Conservation (phyloP, 345 rosid genomes). For the Eucalyptus cloeziana region DNA sequence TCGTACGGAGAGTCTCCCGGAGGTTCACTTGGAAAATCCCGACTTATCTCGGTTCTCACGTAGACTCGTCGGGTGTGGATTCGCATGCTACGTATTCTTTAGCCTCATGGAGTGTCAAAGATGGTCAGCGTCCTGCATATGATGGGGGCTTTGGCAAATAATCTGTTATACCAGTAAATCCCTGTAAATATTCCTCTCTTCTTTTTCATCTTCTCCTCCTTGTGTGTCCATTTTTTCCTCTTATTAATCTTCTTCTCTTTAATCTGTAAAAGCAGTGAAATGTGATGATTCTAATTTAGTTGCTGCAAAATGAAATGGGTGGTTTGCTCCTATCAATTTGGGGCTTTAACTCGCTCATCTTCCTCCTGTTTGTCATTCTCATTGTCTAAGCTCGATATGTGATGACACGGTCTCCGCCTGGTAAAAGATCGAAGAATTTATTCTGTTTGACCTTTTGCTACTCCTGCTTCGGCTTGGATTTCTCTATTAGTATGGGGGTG, state of each 20-base stretch:
- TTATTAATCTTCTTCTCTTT: background rate
- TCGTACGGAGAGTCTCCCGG: background rate
- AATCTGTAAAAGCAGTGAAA: slow-evolving; percentile 23
- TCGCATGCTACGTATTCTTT: background rate
- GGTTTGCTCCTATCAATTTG: background rate
- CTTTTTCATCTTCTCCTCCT: background rate
- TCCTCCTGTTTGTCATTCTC: background rate
- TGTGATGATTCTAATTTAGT: background rate
- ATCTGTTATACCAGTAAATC: slow-evolving; percentile 36
- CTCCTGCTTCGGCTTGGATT: background rate
- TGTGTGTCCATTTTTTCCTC: slow-evolving; percentile 15
- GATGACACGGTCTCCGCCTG: background rate
- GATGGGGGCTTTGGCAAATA: slow-evolving; percentile 54
- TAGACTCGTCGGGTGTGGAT: background rate
- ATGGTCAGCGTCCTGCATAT: background rate
- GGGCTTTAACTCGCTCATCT: background rate
- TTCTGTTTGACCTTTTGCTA: background rate
- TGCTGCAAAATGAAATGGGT: background rate
- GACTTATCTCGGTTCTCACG: background rate
- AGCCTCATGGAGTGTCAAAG: background rate
- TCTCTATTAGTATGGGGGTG: background rate
- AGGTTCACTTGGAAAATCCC: background rate
- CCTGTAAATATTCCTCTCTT: slow-evolving; percentile 32
- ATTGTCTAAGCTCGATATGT: background rate
- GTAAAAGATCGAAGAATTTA: background rate